Evolutionary conservation across 148 eudicot species (phyloP).

Genomic region (Gaultheria prostrata): DNA sequence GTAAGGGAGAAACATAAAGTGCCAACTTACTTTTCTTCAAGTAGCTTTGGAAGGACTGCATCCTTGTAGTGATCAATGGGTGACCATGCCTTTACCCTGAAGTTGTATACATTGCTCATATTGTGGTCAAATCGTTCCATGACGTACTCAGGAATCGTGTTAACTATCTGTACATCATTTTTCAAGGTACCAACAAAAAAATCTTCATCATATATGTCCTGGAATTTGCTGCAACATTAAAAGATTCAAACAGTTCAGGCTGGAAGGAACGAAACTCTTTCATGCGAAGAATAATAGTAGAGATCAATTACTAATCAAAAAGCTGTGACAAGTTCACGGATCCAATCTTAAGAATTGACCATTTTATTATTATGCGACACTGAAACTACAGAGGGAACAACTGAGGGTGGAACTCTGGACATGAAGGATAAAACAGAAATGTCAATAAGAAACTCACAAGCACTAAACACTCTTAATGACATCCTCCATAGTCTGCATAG

Average conservation of each 20-base stretch:
- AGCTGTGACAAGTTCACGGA: background rate
- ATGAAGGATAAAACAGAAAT: background rate
- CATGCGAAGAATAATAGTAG: background rate
- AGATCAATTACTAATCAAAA: background rate
- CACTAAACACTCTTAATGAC: background rate
- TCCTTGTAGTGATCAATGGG: constrained; percentile 72
- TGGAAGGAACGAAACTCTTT: background rate
- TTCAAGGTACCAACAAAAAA: constrained; percentile 58
- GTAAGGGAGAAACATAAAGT: background rate
- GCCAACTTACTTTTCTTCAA: constrained; percentile 87
- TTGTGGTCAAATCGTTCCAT: constrained; percentile 93
- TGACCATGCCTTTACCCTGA: constrained; percentile 95
- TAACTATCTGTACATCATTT: constrained; percentile 84
- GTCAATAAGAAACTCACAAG: background rate
- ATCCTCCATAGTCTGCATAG: constrained; percentile 1
- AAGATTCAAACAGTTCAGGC: background rate
- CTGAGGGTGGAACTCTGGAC: background rate
- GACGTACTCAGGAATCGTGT: constrained; percentile 65
- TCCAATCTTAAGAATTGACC: constrained; percentile 4
- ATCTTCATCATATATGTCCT: constrained; percentile 81
- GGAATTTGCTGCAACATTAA: constrained; percentile 75
- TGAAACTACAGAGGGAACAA: constrained; percentile 1
- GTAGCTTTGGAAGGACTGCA: constrained; percentile 81
- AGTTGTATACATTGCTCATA: constrained; percentile 85
- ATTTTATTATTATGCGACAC: background rate